Base-by-base conservation (phyloP, 1,284 basidiomycete species). In the Sporisorium graminicola region DNA sequence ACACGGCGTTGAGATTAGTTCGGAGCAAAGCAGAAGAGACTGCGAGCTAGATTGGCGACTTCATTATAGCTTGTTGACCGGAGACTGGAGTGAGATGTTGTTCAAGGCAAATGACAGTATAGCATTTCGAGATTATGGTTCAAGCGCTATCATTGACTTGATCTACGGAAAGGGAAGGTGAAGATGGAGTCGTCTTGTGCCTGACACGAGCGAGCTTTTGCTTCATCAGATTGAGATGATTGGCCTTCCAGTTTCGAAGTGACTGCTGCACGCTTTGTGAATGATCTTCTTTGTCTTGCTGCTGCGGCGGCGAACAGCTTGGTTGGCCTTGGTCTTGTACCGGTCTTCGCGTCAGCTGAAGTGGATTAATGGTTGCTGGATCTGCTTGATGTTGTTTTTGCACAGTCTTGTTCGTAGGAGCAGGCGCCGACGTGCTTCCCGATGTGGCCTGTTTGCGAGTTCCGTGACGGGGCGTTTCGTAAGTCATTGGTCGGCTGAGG, bases 201-300 rank as follows among this genome's bases (percentile, higher is more conserved):
- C 42, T 57, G n/a, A 60, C 51, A 16, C 63, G 63, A 7, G 62
- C 35, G 6, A 71, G 43, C 37, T 58, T 61, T 18, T 59, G 46
- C 33, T 64, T 69, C 47, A 69, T 33, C 22, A 57, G 56, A 18
- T 13, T 51, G n/a, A 69, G 33, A 10, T 56, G 60, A 8, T 42
- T 33, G 2, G 52, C 43, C 33, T 64, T 70, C 67, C 67, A 70
- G 33, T 55, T 60, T 13, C 62, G 58, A 10, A 70, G 49, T 20
- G 60, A n/a, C 26, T 58, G 26, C 3, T 54, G 47, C n/a, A 43
- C 24, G n/a, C 51, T 35, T 27, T 54, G 27, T n/a, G 50, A 33
- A 6, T 47, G 55, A 10, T 12, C 35, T 46, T 24, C 43, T 26
- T 35, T 12, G 13, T 44, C 35, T 35, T 55, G 52, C 14, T 29